A percentile compares a stretch with the other conserved stretches of the same genome.
These are phyloP conservation scores for Davidsoniella eucalypti DNA, from an alignment of 2,329 filamentous ascomycete genomes.

Conservation along the genomic window DNA sequence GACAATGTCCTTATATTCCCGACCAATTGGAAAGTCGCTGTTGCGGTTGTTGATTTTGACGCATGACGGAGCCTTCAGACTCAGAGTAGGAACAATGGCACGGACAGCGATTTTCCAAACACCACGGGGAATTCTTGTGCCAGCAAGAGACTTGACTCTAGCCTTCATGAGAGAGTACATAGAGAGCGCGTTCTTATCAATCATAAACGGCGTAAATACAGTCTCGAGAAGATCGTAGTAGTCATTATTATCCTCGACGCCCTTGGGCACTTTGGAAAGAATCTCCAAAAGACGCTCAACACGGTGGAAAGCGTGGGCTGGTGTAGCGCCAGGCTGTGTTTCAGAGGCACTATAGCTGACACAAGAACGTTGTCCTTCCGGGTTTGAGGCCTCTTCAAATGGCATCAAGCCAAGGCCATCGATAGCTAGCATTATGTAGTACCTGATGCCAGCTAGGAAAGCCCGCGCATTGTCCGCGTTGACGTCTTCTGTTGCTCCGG, in stretches of 20 bases:
- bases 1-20: constrained; percentile 53
- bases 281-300: constrained; percentile 45
- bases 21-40: constrained; percentile 27
- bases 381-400: constrained; percentile 44
- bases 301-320: neutral
- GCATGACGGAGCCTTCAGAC: neutral
- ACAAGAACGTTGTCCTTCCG: constrained; percentile 26
- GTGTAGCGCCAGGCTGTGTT: too few species aligned
- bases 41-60: neutral
- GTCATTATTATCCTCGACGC: constrained; percentile 29
- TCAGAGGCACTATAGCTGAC: neutral
- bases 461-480: constrained; percentile 29
- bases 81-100: constrained; percentile 2
- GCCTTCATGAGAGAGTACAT: constrained; percentile 1
- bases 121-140: neutral
- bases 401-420: constrained; percentile 39
- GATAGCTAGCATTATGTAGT: constrained; percentile 32
- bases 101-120: constrained; percentile 7
- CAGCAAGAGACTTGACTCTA: constrained; percentile 1
- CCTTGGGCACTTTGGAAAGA: constrained; percentile 34
- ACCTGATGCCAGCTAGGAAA: constrained; percentile 38
- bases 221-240: constrained; percentile 30
- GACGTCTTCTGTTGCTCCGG: constrained; percentile 33
- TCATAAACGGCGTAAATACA: constrained; percentile 43
- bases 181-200: constrained; percentile 23